A percentile compares a stretch with the other conserved stretches of the same genome.
phyloP scores from a whole-genome alignment of 306 rosid species.

The Dalbergia cochinchinensis region DNA sequence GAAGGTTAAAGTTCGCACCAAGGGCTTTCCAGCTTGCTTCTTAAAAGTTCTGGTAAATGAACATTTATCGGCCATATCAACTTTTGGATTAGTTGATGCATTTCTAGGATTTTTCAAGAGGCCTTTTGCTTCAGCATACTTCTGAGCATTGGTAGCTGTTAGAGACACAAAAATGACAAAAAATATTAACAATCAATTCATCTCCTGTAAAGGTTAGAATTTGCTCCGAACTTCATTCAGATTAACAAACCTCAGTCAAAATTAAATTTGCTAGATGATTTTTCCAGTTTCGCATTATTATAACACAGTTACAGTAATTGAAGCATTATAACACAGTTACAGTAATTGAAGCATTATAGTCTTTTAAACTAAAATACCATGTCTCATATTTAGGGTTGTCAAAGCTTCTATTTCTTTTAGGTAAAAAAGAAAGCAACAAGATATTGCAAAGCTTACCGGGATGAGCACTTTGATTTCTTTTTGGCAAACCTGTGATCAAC shows the following conservation, averaged over 20 bases:
- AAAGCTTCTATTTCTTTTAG: not conserved
- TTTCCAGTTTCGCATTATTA: slow-evolving; percentile 15
- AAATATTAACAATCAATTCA: slow-evolving; percentile 29
- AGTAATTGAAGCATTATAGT: not conserved
- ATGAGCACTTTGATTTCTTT: slow-evolving; percentile 61
- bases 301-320: not conserved
- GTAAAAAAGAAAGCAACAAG: slow-evolving; percentile 6
- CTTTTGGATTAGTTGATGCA: slow-evolving; percentile 50
- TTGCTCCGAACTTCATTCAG: slow-evolving; percentile 19
- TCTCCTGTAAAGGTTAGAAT: slow-evolving; percentile 9
- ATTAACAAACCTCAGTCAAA: slow-evolving; percentile 36
- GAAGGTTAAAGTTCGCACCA: slow-evolving; percentile 64
- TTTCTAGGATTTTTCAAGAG: slow-evolving; percentile 45
- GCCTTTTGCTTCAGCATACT: slow-evolving; percentile 48
- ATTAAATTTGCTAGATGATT: slow-evolving; percentile 14
- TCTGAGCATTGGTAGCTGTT: slow-evolving; percentile 54
- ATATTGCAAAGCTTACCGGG: slow-evolving; percentile 56
- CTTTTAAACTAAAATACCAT: not conserved
- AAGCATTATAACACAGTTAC: not conserved
- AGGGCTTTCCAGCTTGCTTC: slow-evolving; percentile 60
- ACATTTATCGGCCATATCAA: slow-evolving; percentile 51
- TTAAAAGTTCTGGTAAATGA: slow-evolving; percentile 56
- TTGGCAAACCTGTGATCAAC: slow-evolving; percentile 51
- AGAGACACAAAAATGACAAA: slow-evolving; percentile 38
- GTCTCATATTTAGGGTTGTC: slow-evolving; percentile 31